Evolutionary conservation across 495 filamentous ascomycete genomes (phyloP), one percentile per base, ranked within the genome.

Genomic region (Hamigera avellanea): DNA sequence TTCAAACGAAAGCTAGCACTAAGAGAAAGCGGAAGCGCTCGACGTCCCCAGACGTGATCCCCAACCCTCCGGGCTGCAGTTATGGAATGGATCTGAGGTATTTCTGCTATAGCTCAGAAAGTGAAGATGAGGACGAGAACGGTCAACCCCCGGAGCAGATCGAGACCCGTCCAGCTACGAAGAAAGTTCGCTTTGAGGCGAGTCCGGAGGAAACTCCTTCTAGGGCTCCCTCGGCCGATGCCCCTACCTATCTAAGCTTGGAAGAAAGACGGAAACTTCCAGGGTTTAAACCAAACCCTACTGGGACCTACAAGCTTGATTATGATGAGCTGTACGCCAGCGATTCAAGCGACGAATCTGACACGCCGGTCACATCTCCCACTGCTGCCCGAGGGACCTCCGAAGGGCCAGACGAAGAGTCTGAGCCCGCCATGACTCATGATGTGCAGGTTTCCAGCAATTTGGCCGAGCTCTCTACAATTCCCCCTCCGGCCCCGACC

Each of bases 81-180:
- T 70, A 63, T 43, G 64, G 66, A 7, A 43, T 70, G 48, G 45
- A 66, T 33, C 35, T 51, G 19, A 53, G 59, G n/a, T 70, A 61
- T 32, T 70, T 70, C 37, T 46, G 33, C 25, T 50, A 55, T 40
- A 50, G 43, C 29, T 58, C 54, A 16, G 58, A 61, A 5, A 55
- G 54, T 7, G 53, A 53, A 13, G 57, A 56, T 15, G 52, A 61
- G 10, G 44, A 40, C 4, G 46, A 44, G 19, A 18, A 23, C n/a
- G n/a, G n/a, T n/a, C n/a, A n/a, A n/a, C n/a, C n/a, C n/a, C n/a
- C n/a, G n/a, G n/a, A n/a, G n/a, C n/a, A n/a, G n/a, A n/a, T n/a
- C n/a, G n/a, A n/a, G n/a, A n/a, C n/a, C n/a, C n/a, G n/a, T n/a
- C 46, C 36, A 2, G 32, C 44, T 2, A 43, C 49, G 10, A 56